A percentile compares a stretch with the other conserved stretches of the same genome.
Conservation (phyloP, 306 rosid species). For the Cucurbita maxima region DNA sequence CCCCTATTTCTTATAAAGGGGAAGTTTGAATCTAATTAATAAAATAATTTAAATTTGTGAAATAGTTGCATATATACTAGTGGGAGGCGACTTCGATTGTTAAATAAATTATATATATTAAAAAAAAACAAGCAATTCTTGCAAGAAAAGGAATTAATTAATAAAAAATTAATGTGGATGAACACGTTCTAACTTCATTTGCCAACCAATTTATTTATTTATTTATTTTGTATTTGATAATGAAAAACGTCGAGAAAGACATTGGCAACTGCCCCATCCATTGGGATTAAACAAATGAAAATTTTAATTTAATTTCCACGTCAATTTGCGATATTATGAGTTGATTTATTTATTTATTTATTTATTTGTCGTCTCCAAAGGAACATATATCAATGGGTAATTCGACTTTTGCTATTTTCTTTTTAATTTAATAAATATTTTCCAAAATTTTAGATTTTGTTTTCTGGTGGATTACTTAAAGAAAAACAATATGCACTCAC, state of each 20-base stretch:
- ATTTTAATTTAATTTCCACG: neutral
- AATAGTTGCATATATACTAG: neutral
- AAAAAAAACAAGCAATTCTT: conserved; percentile 12
- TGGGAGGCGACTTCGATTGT: conserved; percentile 7
- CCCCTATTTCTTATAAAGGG: neutral
- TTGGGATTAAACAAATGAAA: neutral
- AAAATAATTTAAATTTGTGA: neutral
- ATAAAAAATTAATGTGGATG: neutral
- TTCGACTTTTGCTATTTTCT: too few relatives aligned
- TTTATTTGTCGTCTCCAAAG: too few relatives aligned
- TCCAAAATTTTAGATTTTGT: neutral
- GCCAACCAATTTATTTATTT: neutral
- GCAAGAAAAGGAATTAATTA: conserved; percentile 24
- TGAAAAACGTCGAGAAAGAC: neutral
- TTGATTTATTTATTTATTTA: too few relatives aligned
- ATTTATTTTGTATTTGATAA: neutral
- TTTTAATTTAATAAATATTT: neutral
- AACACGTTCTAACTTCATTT: conserved; percentile 22
- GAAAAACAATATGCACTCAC: neutral
- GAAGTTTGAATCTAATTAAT: neutral
- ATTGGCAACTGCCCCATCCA: conserved; percentile 1
- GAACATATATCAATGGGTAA: too few relatives aligned
- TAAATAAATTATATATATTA: neutral
- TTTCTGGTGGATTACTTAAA: neutral
- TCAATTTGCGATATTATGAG: neutral